Conservation (phyloP, 2,329 filamentous ascomycete species). For the Lachnellula cervina region DNA sequence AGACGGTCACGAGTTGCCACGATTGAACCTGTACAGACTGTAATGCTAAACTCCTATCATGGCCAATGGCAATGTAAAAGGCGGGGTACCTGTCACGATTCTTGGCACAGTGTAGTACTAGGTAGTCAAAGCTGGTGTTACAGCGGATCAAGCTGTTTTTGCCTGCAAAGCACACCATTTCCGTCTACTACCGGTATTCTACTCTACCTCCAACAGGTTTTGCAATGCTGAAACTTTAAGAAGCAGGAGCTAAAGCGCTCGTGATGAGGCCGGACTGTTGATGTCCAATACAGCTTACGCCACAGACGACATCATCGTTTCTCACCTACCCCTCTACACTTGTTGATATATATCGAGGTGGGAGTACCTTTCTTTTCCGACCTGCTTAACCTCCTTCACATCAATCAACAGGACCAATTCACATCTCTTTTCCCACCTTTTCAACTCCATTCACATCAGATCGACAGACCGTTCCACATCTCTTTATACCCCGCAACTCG, state of each 20-base stretch:
- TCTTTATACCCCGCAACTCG: too few species aligned
- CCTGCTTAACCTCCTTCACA: neutral
- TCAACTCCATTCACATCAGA: neutral
- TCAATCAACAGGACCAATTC: neutral
- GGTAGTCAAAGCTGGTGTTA: neutral
- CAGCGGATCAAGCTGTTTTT: neutral
- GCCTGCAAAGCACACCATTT: neutral
- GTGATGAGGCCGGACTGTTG: neutral
- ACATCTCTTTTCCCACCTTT: too few species aligned
- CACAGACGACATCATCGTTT: conserved; percentile 12
- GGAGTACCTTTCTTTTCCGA: too few species aligned
- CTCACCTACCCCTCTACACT: neutral
- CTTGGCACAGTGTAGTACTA: neutral
- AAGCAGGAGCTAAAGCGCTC: neutral
- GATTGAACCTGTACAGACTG: too few species aligned
- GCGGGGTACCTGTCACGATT: neutral
- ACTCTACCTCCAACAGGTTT: neutral
- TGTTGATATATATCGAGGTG: neutral
- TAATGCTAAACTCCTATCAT: too few species aligned
- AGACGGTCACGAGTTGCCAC: too few species aligned
- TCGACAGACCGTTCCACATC: neutral
- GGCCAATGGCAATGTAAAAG: too few species aligned
- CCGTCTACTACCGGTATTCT: neutral
- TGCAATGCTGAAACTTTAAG: neutral
- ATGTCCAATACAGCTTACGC: conserved; percentile 1